These are phyloP conservation scores for Sisymbrium altissimum DNA, from an alignment of 345 rosid genomes.

Conservation along the genomic window DNA sequence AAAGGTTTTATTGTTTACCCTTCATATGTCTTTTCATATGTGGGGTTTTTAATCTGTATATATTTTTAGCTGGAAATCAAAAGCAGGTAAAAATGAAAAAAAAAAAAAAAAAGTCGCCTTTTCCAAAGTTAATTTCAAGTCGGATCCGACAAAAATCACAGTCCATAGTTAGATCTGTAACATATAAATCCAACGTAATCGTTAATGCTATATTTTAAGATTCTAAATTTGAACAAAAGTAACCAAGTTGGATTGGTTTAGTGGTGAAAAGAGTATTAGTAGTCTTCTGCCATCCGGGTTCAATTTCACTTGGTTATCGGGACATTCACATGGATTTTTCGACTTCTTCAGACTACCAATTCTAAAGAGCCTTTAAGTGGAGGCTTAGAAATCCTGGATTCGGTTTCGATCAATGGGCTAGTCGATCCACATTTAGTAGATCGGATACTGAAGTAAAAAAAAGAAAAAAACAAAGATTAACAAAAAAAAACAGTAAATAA, in stretches of 20 bases:
- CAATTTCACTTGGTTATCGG: no score
- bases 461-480: no score
- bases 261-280: no score
- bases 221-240: background rate
- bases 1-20: background rate
- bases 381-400: no score
- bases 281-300: no score
- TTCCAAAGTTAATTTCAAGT: background rate
- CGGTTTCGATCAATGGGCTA: no score
- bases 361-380: no score
- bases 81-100: background rate
- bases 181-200: background rate
- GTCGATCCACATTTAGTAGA: no score
- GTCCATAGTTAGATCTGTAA: background rate
- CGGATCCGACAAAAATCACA: background rate
- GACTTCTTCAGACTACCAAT: no score
- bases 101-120: background rate
- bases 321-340: no score
- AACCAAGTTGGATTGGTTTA: no score
- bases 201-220: background rate
- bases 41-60: background rate
- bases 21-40: background rate
- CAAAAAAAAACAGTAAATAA: background rate
- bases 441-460: no score
- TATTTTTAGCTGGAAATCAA: background rate